Evolutionary conservation across 495 filamentous ascomycete species (phyloP).

Genomic region (Amniculicola lignicola): DNA sequence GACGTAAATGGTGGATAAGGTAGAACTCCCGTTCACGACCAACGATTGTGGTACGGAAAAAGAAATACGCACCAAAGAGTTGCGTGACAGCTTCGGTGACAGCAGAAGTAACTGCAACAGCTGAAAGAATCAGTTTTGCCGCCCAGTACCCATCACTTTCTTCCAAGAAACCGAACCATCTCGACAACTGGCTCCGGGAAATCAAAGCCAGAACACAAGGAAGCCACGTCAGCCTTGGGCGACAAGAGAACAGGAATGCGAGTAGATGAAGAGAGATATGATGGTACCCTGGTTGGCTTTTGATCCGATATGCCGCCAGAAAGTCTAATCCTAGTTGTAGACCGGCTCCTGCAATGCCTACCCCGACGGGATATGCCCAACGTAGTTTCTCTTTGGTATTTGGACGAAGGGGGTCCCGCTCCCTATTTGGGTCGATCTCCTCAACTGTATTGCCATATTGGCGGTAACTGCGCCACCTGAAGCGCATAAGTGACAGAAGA

Average conservation of each 20-base stretch:
- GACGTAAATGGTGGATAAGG: slow-evolving; percentile 4
- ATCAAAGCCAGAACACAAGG: not conserved
- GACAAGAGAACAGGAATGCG: slow-evolving; percentile 5
- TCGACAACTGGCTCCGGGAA: not conserved
- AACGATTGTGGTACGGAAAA: not conserved
- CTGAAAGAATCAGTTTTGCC: not conserved
- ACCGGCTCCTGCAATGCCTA: not conserved
- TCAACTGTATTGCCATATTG: not conserved
- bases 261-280: not conserved
- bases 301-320: not conserved
- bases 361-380: not conserved
- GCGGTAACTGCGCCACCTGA: not conserved
- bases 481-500: not conserved
- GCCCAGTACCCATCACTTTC: slow-evolving; percentile 4
- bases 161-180: not conserved
- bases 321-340: slow-evolving; percentile 3
- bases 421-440: not conserved
- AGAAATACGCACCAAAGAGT: slow-evolving; percentile 7
- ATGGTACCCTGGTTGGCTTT: not conserved
- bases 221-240: slow-evolving; percentile 2
- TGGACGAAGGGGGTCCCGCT: not conserved
- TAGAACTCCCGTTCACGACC: not conserved
- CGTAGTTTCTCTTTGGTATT: not conserved
- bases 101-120: slow-evolving; percentile 6
- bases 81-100: slow-evolving; percentile 9